A percentile compares a stretch with the other conserved stretches of the same genome.
phyloP scores from a whole-genome alignment of 202 grass and related monocot genomes.

The Tripidium arundinaceum region DNA sequence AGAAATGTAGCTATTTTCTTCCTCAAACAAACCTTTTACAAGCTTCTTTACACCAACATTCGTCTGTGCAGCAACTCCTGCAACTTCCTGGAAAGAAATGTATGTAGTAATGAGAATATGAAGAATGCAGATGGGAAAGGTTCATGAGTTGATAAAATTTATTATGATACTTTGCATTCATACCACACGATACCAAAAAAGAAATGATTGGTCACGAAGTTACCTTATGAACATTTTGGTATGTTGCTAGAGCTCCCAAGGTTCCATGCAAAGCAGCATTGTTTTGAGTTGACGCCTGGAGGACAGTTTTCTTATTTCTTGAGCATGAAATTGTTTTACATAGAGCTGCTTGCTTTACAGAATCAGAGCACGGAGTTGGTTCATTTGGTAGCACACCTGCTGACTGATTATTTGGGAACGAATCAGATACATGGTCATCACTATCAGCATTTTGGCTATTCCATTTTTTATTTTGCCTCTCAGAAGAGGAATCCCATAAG shows the following conservation, averaged over 20 bases:
- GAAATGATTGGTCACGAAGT: not conserved
- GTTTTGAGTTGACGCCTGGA: conserved; percentile 27
- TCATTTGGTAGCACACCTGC: conserved; percentile 17
- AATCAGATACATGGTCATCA: conserved; percentile 40
- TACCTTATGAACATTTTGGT: conserved; percentile 49
- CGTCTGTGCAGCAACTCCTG: conserved; percentile 13
- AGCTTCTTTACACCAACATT: conserved; percentile 44
- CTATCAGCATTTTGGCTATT: conserved; percentile 32
- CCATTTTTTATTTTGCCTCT: conserved; percentile 36
- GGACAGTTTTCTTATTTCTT: conserved; percentile 38
- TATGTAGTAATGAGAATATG: conserved; percentile 9
- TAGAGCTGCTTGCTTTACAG: conserved; percentile 22
- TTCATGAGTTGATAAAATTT: conserved; percentile 1
- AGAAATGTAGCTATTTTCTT: conserved; percentile 89
- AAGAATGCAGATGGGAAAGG: conserved; percentile 12
- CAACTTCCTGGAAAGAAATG: conserved; percentile 52
- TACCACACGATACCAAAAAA: not conserved
- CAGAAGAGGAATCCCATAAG: conserved; percentile 29
- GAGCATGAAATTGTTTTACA: conserved; percentile 28
- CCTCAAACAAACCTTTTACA: conserved; percentile 46
- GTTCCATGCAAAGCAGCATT: conserved; percentile 27
- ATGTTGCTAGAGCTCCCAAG: conserved; percentile 19
- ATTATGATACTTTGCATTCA: conserved; percentile 5
- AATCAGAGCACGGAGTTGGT: conserved; percentile 14
- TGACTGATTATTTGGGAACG: conserved; percentile 28